These are phyloP conservation scores for Aegilops sharonensis DNA, from an alignment of 176 grass and related monocot species.

Conservation along the genomic window DNA sequence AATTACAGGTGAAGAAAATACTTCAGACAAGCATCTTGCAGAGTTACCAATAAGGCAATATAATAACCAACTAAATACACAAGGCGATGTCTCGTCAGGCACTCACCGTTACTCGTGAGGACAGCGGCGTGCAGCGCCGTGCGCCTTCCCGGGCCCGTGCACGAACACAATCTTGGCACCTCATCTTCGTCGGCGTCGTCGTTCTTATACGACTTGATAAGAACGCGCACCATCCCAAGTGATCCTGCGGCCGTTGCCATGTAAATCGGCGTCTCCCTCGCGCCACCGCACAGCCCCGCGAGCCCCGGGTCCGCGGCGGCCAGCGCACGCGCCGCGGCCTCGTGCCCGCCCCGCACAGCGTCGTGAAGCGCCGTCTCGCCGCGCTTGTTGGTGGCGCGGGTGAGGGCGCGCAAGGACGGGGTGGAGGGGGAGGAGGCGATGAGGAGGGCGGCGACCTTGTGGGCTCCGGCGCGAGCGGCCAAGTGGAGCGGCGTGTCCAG, in stretches of 20 bases:
- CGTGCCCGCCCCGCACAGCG: conserved; percentile 46
- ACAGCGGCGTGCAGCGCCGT: conserved; percentile 64
- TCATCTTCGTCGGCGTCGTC: conserved; percentile 3
- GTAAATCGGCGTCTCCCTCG: conserved; percentile 45
- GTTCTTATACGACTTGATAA: conserved; percentile 14
- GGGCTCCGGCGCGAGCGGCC: conserved; percentile 40
- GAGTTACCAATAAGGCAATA: conserved; percentile 4
- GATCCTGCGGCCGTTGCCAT: conserved; percentile 55
- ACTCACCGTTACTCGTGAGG: conserved; percentile 42
- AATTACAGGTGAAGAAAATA: not conserved
- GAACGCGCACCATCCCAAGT: conserved; percentile 34
- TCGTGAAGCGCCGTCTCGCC: conserved; percentile 68
- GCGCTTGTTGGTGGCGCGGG: conserved; percentile 36
- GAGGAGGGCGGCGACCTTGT: conserved; percentile 37
- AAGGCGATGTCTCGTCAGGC: not conserved
- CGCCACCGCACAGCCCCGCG: conserved; percentile 10
- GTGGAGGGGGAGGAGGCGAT: not conserved
- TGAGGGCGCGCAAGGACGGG: not conserved
- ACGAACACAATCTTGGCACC: conserved; percentile 8
- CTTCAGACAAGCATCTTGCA: not conserved
- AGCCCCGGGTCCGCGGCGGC: conserved; percentile 31
- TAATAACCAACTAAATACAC: not conserved
- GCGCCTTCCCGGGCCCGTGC: conserved; percentile 35
- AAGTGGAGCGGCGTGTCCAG: conserved; percentile 60
- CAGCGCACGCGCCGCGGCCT: conserved; percentile 31